Evolutionary conservation across 2,329 filamentous ascomycete species (phyloP), one percentile per base, ranked within the genome.

Genomic region (Corniculantispora saksenae): DNA sequence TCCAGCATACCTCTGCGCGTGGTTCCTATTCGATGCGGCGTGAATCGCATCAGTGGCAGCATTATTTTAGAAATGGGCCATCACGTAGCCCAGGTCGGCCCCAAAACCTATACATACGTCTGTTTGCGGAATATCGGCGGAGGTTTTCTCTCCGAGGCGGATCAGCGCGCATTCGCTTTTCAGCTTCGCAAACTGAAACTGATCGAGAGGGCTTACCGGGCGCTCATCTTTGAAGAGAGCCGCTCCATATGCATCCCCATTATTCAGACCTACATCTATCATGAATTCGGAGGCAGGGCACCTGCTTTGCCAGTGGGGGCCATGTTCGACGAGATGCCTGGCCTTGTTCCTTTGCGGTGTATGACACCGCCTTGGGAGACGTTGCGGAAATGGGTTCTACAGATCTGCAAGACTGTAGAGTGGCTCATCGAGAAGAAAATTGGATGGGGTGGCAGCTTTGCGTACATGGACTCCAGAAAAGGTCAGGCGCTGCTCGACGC

Each of bases 401-500:
- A n/a, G 13, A 60, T 60, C 21, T 60, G 57, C 45, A 38, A 40
- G 15, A 60, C 57, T 4, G 57, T 60, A 8, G 57, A 60, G 29
- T 60, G 57, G 57, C 57, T 60, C n/a, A 12, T 40, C 2, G 57
- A 40, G 21, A 21, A 23, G 29, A 45, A 29, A 6, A 51, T 60
- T 23, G 57, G 57, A 21, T 60, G 57, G 57, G 57, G 57, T 15
- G 57, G 57, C 2, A 60, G 57, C 21, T n/a, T 51, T 21, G 45
- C 3, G 13, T 51, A 19, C 25, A 6, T 17, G 7, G 47, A 23
- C 15, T 13, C 19, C n/a, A 27, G 38, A 9, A 40, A 27, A 10
- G 57, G 57, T 45, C 21, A 50, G 5, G 57, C 57, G 47, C 47
- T 60, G 2, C 45, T 51, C 57, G 57, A 60, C 45, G 57, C 57